Percentiles rank a stretch among this genome's conserved stretches.
These are phyloP conservation scores for Clathrus columnatus DNA, from an alignment of 768 basidiomycete genomes.

Conservation along the genomic window DNA sequence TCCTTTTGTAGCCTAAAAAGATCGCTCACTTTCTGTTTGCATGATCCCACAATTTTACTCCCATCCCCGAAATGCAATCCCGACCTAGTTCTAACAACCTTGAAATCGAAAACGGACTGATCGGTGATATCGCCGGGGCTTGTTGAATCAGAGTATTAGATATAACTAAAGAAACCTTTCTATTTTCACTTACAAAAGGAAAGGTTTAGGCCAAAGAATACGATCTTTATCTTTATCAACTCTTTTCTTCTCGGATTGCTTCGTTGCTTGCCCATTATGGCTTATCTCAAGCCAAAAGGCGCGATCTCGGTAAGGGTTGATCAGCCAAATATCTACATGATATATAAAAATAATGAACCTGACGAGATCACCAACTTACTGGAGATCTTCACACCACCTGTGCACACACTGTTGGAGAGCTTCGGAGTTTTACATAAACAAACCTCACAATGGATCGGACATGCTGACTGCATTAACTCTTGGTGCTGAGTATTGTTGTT, in stretches of 20 bases:
- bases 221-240: not conserved
- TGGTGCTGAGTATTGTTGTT: too few species aligned
- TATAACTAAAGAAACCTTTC: not conserved
- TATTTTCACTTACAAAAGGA: not conserved
- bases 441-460: too few species aligned
- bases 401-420: too few species aligned
- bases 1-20: not conserved
- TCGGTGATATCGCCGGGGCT: not conserved
- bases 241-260: too few species aligned
- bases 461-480: too few species aligned
- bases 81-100: too few species aligned
- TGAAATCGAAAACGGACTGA: not conserved
- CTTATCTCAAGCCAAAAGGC: not conserved
- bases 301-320: not conserved
- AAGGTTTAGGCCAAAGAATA: not conserved
- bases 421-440: too few species aligned
- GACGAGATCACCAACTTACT: not conserved
- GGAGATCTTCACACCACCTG: not conserved
- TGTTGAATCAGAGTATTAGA: not conserved
- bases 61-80: not conserved
- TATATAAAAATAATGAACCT: not conserved
- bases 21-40: not conserved
- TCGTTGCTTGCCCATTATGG: not conserved
- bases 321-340: not conserved
- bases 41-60: not conserved